A percentile compares a stretch with the other conserved stretches of the same genome.
These are phyloP conservation scores for Petasospora rhodanensis DNA, from an alignment of 1,139 yeast genomes.

Conservation along the genomic window DNA sequence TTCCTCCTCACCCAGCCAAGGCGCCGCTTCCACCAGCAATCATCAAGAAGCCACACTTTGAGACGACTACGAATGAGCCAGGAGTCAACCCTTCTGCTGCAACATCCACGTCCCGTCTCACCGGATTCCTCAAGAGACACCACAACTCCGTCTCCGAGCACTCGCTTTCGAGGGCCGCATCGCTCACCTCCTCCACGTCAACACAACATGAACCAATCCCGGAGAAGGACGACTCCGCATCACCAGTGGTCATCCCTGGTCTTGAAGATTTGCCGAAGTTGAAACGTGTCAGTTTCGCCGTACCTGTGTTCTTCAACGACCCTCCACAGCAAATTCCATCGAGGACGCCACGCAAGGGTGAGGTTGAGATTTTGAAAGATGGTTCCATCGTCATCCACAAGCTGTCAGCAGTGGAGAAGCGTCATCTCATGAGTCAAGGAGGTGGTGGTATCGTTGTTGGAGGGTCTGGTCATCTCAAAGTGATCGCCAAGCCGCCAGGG, in stretches of 20 bases:
- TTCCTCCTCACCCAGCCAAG: slow-evolving; percentile 43
- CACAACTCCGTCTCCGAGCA: slow-evolving; percentile 13
- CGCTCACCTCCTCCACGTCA: slow-evolving; percentile 2
- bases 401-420: slow-evolving; percentile 56
- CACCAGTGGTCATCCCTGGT: slow-evolving; percentile 32
- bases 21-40: slow-evolving; percentile 49
- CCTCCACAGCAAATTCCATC: slow-evolving; percentile 73
- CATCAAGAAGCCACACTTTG: slow-evolving; percentile 25
- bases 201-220: too few relatives aligned
- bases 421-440: slow-evolving; percentile 45
- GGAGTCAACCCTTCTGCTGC: slow-evolving; percentile 6
- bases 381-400: slow-evolving; percentile 62
- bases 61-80: slow-evolving; percentile 15
- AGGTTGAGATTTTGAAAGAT: slow-evolving; percentile 58
- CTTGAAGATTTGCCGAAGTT: slow-evolving; percentile 41
- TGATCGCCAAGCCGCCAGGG: slow-evolving; percentile 20
- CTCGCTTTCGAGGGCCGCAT: slow-evolving; percentile 7
- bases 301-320: slow-evolving; percentile 65
- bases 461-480: slow-evolving; percentile 62
- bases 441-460: slow-evolving; percentile 81
- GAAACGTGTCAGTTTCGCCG: slow-evolving; percentile 68
- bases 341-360: slow-evolving; percentile 61
- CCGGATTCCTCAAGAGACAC: slow-evolving; percentile 20
- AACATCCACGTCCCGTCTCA: slow-evolving; percentile 13
- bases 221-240: too few relatives aligned